Evolutionary conservation across 2,329 filamentous ascomycete species (phyloP).

Genomic region (Verticillium zaregamsianum): DNA sequence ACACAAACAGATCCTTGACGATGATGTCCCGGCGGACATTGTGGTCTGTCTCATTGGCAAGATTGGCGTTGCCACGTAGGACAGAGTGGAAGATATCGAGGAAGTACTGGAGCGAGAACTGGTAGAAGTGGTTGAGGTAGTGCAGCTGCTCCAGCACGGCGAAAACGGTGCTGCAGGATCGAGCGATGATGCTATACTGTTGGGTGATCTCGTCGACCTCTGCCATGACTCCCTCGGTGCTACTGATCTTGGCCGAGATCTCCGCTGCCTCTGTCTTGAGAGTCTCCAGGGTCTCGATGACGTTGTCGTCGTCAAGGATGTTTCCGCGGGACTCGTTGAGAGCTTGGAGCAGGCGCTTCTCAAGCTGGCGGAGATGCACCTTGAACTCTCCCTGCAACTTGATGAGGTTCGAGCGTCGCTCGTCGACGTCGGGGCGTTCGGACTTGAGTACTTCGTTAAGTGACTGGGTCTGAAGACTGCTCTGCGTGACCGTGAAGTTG

Average conservation of each 20-base stretch:
- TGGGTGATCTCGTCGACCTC: conserved; percentile 95
- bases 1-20: conserved; percentile 85
- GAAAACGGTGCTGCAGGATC: conserved; percentile 95
- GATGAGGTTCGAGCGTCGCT: conserved; percentile 93
- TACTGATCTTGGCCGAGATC: conserved; percentile 92
- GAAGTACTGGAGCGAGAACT: conserved; percentile 98
- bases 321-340: conserved; percentile 97
- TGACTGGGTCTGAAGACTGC: conserved; percentile 96
- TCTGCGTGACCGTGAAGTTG: conserved; percentile 98
- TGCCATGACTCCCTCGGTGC: conserved; percentile 96
- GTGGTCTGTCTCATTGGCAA: conserved; percentile 68
- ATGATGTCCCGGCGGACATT: conserved; percentile 83
- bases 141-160: conserved; percentile 95
- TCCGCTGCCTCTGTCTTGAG: conserved; percentile 97
- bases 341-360: conserved; percentile 89
- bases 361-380: conserved; percentile 91
- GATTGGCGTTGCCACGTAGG: conserved; percentile 71
- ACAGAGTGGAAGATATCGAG: conserved; percentile 96
- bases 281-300: conserved; percentile 96
- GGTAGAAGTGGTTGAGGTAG: conserved; percentile 98
- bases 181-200: conserved; percentile 89
- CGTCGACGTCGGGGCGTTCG: conserved; percentile 94
- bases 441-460: conserved; percentile 97
- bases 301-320: conserved; percentile 95
- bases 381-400: conserved; percentile 99